Percentiles rank a stretch among this genome's conserved stretches.
Conservation (phyloP, 345 rosid genomes). For the Bruguiera sexangula region DNA sequence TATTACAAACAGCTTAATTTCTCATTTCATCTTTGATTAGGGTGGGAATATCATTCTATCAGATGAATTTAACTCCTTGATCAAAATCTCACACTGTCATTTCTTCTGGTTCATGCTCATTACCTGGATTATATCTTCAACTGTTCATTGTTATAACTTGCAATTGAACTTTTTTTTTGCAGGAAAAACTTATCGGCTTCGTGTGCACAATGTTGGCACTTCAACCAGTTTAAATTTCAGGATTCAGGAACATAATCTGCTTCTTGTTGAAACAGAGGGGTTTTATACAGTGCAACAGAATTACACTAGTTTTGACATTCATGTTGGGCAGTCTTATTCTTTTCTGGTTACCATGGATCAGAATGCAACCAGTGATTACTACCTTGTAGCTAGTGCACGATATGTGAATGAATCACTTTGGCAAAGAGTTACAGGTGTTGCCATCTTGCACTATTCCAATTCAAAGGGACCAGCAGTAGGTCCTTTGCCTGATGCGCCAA, state of each 20-base stretch:
- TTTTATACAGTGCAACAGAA: constrained; percentile 63
- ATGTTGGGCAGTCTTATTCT: constrained; percentile 90
- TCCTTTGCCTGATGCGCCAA: constrained; percentile 68
- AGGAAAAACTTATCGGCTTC: constrained; percentile 86
- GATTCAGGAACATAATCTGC: constrained; percentile 86
- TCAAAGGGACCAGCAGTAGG: constrained; percentile 78
- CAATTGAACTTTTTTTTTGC: constrained; percentile 23
- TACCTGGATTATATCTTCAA: neutral
- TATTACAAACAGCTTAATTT: neutral
- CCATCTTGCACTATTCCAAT: constrained; percentile 83
- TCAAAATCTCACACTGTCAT: too few relatives aligned
- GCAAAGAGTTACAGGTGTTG: constrained; percentile 93
- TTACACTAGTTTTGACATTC: constrained; percentile 72
- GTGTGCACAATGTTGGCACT: constrained; percentile 84
- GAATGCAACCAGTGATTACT: constrained; percentile 74
- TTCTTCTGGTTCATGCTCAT: too few relatives aligned
- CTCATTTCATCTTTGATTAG: neutral
- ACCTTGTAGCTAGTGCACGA: constrained; percentile 92
- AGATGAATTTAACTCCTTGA: neutral
- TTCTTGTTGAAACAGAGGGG: constrained; percentile 86
- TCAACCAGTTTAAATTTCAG: constrained; percentile 92
- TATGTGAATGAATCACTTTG: constrained; percentile 84
- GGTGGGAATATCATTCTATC: neutral
- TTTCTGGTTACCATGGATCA: constrained; percentile 93
- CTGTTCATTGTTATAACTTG: constrained; percentile 8